Conservation (phyloP, 2,329 filamentous ascomycete genomes). For the Xylaria sp. region DNA sequence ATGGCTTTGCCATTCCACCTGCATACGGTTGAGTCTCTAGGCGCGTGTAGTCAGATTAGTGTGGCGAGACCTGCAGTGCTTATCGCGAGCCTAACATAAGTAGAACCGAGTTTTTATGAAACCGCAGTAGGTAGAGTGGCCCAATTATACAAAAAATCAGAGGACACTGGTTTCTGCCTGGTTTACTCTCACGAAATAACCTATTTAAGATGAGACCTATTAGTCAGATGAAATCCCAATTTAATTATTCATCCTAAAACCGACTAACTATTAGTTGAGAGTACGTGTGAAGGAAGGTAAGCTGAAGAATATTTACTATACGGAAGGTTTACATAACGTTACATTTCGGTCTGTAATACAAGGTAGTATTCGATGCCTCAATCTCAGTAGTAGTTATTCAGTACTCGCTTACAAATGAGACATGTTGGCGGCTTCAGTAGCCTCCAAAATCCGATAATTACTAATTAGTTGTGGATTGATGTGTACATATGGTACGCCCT, state of each 20-base stretch:
- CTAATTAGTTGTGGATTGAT: too few species aligned
- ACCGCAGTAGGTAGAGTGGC: not conserved
- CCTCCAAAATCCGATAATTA: too few species aligned
- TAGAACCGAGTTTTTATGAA: too few species aligned
- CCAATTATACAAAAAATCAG: not conserved
- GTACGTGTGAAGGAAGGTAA: not conserved
- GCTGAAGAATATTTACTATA: not conserved
- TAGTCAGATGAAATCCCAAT: not conserved
- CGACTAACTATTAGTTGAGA: not conserved
- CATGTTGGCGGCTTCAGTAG: too few species aligned
- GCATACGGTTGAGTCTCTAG: not conserved
- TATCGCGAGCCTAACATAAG: too few species aligned
- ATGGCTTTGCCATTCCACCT: not conserved
- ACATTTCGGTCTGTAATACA: too few species aligned
- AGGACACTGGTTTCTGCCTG: too few species aligned
- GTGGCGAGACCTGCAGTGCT: too few species aligned
- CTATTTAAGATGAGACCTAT: not conserved
- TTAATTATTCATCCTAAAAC: not conserved
- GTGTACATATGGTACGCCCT: too few species aligned
- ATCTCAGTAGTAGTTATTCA: too few species aligned
- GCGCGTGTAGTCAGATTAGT: not conserved
- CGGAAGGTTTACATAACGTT: not conserved
- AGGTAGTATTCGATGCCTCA: too few species aligned
- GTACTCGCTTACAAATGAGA: too few species aligned
- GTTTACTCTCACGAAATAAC: not conserved